Conservation (phyloP, 2,329 filamentous ascomycete genomes). For the Monosporascus sp. region DNA sequence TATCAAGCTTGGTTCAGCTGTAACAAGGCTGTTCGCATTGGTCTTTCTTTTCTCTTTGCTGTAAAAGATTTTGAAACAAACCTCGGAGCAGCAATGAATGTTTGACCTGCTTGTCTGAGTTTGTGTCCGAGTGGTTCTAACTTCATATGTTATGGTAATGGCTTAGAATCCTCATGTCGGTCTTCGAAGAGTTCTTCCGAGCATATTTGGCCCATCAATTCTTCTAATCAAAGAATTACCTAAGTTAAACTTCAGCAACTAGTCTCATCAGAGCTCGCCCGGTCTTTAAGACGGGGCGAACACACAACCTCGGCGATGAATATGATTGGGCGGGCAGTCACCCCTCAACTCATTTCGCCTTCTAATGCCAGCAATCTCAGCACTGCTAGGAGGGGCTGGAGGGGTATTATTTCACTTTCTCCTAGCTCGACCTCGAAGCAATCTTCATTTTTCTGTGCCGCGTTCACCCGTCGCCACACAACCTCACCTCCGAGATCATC, state of each 20-base stretch:
- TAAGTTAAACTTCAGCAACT: background rate
- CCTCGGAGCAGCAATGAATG: no score
- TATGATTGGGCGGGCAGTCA: background rate
- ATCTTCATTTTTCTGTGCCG: background rate
- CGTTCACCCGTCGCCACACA: background rate
- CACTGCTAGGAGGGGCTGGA: background rate
- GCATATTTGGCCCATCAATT: no score
- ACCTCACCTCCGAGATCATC: background rate
- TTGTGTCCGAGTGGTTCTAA: no score
- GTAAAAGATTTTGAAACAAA: no score
- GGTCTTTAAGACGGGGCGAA: background rate
- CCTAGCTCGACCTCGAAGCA: background rate
- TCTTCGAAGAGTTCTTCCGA: no score
- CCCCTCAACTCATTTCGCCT: background rate
- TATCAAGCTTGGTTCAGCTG: no score
- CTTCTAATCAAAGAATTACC: no score
- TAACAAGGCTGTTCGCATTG: no score
- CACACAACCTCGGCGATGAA: background rate
- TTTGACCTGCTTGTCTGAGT: no score
- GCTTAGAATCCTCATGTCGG: no score
- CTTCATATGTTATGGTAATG: no score
- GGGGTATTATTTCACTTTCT: background rate
- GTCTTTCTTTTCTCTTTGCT: no score
- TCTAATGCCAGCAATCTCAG: background rate
- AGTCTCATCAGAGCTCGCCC: background rate